Base-by-base conservation (phyloP, 305 asterid genomes). In the Fraxinus angustifolia region DNA sequence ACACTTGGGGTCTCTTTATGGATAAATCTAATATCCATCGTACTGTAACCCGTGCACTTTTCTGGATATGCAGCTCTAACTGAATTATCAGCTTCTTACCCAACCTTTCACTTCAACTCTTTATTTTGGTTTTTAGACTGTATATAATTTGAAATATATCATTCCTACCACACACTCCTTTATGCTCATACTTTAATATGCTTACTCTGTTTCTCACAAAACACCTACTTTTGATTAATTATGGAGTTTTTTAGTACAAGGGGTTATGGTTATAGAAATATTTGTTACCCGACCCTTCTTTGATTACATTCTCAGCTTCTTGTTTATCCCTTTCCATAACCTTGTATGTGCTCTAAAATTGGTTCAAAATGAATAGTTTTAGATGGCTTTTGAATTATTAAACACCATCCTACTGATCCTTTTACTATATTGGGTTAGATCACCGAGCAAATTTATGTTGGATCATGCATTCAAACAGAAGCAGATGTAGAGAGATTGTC, bases 371-470 rank as follows among this genome's bases (percentile, higher is more conserved):
- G 11, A 36, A 17, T 75, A 45, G n/a, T 70, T 79, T 75, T 78
- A 36, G 73, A 74, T 73, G 77, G 40, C 36, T 81, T 84, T 71
- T 35, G 76, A 60, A 81, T 68, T 42, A 36, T 48, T 60, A 45
- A 80, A 75, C 36, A 71, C 53, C 79, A 40, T 58, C 50, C 23
- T 30, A 19, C 81, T 84, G 78, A 79, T 83, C 78, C 48, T 50
- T 73, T 82, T 72, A 17, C 53, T 81, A 65, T 86, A 11, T 72
- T 82, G 36, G 82, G 83, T 74, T 85, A 92, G 99, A 92, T 95
- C 87, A 95, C 99, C 3, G 98, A 95, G 85, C 99, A 95, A 87
- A 92, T 93, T 81, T 91, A 90, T 77, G 96, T 93, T 31, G 99
- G 99, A 40, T 95, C 99, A 45, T 95, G 99, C 76, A 92, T 95